Base-by-base conservation (phyloP, 345 rosid species). In the Pistacia vera region DNA sequence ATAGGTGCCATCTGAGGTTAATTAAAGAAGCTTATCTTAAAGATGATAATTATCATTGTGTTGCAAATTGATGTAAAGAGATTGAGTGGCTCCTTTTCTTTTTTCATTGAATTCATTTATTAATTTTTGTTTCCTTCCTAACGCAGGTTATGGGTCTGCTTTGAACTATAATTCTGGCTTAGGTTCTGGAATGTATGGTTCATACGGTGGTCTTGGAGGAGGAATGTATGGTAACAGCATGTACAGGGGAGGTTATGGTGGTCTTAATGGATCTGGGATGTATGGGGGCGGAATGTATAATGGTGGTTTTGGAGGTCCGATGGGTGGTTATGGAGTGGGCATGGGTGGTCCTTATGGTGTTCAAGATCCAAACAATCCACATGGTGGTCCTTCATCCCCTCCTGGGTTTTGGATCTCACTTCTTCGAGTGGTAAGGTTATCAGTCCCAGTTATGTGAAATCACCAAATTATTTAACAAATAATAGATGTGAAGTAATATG, bases 361-460 rank as follows among this genome's bases (percentile, higher is more conserved):
- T 80, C 97, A 91, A 86, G 98, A 93, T 88, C 97, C 93, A 8
- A 95, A 93, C 71, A 89, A 92, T 84, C 98, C 98, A 66, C 82
- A 62, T 78, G 95, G 91, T 66, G 85, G 78, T 75, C 97, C 98
- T 48, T 68, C 98, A 44, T 87, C 97, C 62, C 97, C 99, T 61
- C 99, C 99, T 52, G 91, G 99, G 69, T 93, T 96, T 80, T 96
- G 99, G 99, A 86, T 93, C 73, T 93, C 98, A 74, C 89, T 93
- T 77, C 92, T 96, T 70, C 91, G 84, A 8, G 94, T 93, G 95
- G 98, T 96, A 85, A 83, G 85, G 12, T 41, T 61, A 63, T 35
- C 56, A 48, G 46, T 57, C 11, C 30, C 30, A 41, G 33, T 57
- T 70, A 35, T n/a, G 36, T 10, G 35, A 38, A 70, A 18, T 57